A percentile compares a stretch with the other conserved stretches of the same genome.
Conservation (phyloP, 2,329 filamentous ascomycete species). For the Plenodomus lindquistii region DNA sequence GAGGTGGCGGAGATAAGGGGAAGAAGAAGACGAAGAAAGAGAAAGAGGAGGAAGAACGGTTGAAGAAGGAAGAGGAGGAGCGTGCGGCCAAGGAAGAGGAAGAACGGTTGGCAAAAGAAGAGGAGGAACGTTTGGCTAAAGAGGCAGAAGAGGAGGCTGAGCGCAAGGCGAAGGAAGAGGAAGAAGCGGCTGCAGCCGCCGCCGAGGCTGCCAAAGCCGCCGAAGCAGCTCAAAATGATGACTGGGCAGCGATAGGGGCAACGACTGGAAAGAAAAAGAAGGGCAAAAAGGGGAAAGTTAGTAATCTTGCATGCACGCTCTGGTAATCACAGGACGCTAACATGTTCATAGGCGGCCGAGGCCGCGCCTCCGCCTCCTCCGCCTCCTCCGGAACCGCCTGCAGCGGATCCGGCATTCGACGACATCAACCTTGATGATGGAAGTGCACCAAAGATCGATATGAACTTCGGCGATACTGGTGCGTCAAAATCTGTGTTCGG, state of each 20-base stretch:
- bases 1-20: slow-evolving; percentile 43
- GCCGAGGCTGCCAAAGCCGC: slow-evolving; percentile 32
- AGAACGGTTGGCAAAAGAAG: slow-evolving; percentile 36
- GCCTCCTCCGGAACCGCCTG: slow-evolving; percentile 36
- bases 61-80: slow-evolving; percentile 40
- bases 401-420: slow-evolving; percentile 47
- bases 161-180: slow-evolving; percentile 39
- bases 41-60: slow-evolving; percentile 45
- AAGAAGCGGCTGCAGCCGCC: slow-evolving; percentile 40
- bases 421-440: slow-evolving; percentile 52
- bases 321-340: slow-evolving; percentile 37
- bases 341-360: slow-evolving; percentile 30
- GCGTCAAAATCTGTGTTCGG: slow-evolving; percentile 30
- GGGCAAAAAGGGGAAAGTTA: slow-evolving; percentile 47
- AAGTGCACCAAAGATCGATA: slow-evolving; percentile 51
- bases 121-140: slow-evolving; percentile 41
- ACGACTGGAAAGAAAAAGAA: slow-evolving; percentile 40
- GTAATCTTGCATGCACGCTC: slow-evolving; percentile 28
- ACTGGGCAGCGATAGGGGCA: slow-evolving; percentile 33
- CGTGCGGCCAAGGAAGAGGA: slow-evolving; percentile 42
- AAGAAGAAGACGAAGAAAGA: slow-evolving; percentile 48
- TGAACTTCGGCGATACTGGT: slow-evolving; percentile 47
- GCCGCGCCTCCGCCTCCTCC: slow-evolving; percentile 29
- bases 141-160: slow-evolving; percentile 47
- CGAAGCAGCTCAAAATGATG: slow-evolving; percentile 33